Evolutionary conservation across 2,329 filamentous ascomycete species (phyloP), one percentile per base, ranked within the genome.

Genomic region (Ilyonectria robusta): DNA sequence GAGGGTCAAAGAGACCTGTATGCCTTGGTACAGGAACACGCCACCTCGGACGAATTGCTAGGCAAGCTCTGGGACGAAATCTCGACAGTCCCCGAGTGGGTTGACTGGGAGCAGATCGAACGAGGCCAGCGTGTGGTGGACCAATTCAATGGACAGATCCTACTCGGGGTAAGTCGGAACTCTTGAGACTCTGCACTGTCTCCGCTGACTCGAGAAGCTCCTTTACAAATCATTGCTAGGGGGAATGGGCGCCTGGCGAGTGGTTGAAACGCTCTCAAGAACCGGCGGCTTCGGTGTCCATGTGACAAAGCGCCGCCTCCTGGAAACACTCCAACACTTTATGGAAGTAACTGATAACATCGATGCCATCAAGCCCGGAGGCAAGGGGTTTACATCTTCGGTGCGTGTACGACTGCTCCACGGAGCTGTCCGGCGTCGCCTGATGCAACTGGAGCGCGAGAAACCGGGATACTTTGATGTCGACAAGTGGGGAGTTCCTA

Each of bases 61-160:
- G 73, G 76, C 2, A 73, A 86, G 60, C 81, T 95, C 9, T 95
- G 92, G 93, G 77, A 80, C 0, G 84, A 94, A 75, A 84, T 92
- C 62, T 91, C 89, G 64, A 89, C 86, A 0, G 80, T 94, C 4
- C 93, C 93, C 0, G 83, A 87, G 1, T 95, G 92, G 92, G 93
- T 95, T 2, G 89, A 94, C 76, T 95, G 92, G 92, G 86, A 87
- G 2, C 92, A 94, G 76, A 91, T 95, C 62, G 84, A 86, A 66
- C 85, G 93, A 74, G 93, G 93, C 0, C 93, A 95, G 77, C 88
- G 92, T 71, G 88, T 94, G 0, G 94, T 94, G 75, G 94, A 93
- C 78, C 88, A 93, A 40, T 95, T 94, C 78, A 92, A 89, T 19
- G 89, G 89, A 0, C 88, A 91, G 1, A 87, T 87, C 23, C 79